These are phyloP conservation scores for Myxozyma melibiosi DNA, from an alignment of 805 yeast genomes.

Conservation along the genomic window DNA sequence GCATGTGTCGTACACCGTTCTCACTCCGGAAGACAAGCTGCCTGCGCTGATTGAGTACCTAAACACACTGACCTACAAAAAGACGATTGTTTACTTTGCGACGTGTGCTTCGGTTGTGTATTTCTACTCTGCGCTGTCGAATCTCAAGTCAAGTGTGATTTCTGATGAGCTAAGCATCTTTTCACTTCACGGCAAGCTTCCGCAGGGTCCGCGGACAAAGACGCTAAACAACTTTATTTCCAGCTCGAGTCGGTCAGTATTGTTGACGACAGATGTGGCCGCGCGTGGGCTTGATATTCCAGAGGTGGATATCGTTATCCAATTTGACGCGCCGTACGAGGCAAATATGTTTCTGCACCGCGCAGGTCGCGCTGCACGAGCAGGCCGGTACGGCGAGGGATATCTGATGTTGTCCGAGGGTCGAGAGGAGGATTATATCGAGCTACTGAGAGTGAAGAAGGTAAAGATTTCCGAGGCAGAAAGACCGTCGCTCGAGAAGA, in stretches of 20 bases:
- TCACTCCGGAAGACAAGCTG: slow-evolving; percentile 63
- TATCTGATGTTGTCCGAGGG: slow-evolving; percentile 71
- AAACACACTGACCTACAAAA: slow-evolving; percentile 60
- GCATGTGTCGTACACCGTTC: slow-evolving; percentile 59
- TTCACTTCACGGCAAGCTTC: slow-evolving; percentile 89
- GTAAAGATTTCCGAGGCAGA: slow-evolving; percentile 46
- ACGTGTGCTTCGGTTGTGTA: slow-evolving; percentile 84
- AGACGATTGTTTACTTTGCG: slow-evolving; percentile 88
- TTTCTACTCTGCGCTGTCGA: slow-evolving; percentile 56
- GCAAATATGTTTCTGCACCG: slow-evolving; percentile 90
- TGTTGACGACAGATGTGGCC: slow-evolving; percentile 97
- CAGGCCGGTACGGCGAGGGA: slow-evolving; percentile 80
- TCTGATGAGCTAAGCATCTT: slow-evolving; percentile 49
- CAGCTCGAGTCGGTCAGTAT: slow-evolving; percentile 45
- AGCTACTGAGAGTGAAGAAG: slow-evolving; percentile 73
- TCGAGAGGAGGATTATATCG: slow-evolving; percentile 78
- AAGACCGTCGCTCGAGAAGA: slow-evolving; percentile 11
- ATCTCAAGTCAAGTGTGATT: slow-evolving; percentile 21
- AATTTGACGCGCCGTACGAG: slow-evolving; percentile 91
- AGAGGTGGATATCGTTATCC: slow-evolving; percentile 91
- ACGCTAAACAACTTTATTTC: slow-evolving; percentile 63
- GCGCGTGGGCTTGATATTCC: slow-evolving; percentile 96
- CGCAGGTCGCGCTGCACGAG: slow-evolving; percentile 94
- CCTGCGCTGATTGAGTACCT: slow-evolving; percentile 59
- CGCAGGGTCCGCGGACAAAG: slow-evolving; percentile 74